phyloP scores from a whole-genome alignment of 2,329 filamentous ascomycete genomes.

The Colletotrichum sp. region DNA sequence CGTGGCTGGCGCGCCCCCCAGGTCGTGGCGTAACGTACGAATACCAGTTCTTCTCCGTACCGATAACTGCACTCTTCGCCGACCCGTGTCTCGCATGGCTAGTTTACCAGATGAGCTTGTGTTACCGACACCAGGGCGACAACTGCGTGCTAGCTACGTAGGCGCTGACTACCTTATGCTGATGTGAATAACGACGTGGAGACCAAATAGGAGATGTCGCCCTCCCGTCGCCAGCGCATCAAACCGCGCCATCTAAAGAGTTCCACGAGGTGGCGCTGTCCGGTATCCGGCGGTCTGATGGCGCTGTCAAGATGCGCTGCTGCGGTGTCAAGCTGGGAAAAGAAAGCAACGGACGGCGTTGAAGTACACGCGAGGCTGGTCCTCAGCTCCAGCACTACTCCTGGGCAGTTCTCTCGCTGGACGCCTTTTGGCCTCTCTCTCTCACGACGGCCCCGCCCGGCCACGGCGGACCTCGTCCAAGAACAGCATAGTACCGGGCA shows the following conservation, averaged over 20 bases:
- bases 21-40: too few relatives aligned
- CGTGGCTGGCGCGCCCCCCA: too few relatives aligned
- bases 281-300: neutral
- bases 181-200: neutral
- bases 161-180: neutral
- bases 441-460: neutral
- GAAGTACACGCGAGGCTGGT: neutral
- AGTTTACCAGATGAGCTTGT: neutral
- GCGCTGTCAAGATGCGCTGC: neutral
- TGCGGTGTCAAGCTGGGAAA: neutral
- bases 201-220: neutral
- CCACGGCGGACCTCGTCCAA: neutral
- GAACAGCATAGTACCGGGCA: neutral
- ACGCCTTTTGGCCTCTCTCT: neutral
- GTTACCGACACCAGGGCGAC: neutral
- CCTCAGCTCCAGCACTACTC: neutral
- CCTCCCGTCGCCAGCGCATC: neutral
- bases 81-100: neutral
- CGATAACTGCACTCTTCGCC: neutral
- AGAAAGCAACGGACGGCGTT: neutral
- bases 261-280: neutral
- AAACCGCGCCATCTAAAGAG: neutral
- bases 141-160: neutral
- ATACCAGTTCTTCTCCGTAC: too few relatives aligned
- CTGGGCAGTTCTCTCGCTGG: too few relatives aligned